Evolutionary conservation across 805 yeast genomes (phyloP).

Genomic region (Saturnispora serradocipensis): DNA sequence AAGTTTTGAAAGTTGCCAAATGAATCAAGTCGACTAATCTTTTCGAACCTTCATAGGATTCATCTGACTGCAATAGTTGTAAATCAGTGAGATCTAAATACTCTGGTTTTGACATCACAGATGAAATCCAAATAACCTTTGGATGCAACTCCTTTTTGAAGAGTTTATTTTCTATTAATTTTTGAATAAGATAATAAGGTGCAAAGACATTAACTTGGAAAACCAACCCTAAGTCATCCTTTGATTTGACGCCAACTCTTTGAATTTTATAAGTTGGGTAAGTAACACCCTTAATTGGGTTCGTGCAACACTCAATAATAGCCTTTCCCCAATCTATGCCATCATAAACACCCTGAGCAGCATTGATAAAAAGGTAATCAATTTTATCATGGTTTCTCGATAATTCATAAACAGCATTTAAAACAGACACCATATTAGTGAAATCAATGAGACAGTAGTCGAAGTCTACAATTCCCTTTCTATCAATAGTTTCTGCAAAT

Average conservation of each 20-base stretch:
- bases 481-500: constrained; percentile 26
- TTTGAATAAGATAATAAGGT: constrained; percentile 77
- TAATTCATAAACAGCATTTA: constrained; percentile 66
- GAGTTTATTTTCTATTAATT: constrained; percentile 44
- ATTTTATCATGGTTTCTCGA: constrained; percentile 52
- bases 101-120: constrained; percentile 71
- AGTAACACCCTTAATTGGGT: constrained; percentile 79
- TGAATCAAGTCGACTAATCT: constrained; percentile 79
- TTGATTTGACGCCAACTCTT: constrained; percentile 62
- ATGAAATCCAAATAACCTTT: constrained; percentile 74
- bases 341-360: constrained; percentile 80
- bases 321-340: constrained; percentile 88
- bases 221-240: constrained; percentile 75
- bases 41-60: constrained; percentile 89
- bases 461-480: constrained; percentile 59
- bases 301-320: constrained; percentile 48
- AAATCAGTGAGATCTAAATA: constrained; percentile 68
- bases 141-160: constrained; percentile 36
- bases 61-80: constrained; percentile 52
- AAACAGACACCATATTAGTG: constrained; percentile 76
- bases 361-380: constrained; percentile 76
- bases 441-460: constrained; percentile 90
- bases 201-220: constrained; percentile 97
- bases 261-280: constrained; percentile 82
- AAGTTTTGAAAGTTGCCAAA: constrained; percentile 49